Evolutionary conservation across 2,329 filamentous ascomycete species (phyloP), one percentile per base, ranked within the genome.

Genomic region (Sclerotinia sclerotiorum): DNA sequence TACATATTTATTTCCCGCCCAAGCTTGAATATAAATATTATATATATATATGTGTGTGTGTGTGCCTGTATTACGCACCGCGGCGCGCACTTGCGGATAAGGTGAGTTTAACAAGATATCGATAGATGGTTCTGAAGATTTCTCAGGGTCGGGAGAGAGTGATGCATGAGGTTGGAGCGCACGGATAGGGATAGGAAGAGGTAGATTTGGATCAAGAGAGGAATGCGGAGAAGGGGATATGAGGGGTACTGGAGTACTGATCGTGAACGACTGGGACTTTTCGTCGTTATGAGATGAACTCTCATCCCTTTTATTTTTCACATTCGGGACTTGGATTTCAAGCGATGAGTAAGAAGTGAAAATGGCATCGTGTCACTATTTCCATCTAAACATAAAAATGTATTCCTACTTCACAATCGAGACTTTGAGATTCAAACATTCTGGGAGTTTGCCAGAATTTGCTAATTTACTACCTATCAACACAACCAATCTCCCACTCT

Each of bases 21-120:
- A 46, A 32, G 13, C 44, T 15, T 7, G 29, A 10, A 21, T 10
- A 3, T 10, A 88, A 32, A 89, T 75, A 58, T 39, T 88, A 84
- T 72, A 89, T 84, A 76, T 90, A n/a, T n/a, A n/a, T n/a, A n/a
- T n/a, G n/a, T n/a, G n/a, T n/a, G n/a, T n/a, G n/a, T n/a, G n/a
- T n/a, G n/a, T n/a, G n/a, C n/a, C 88, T 72, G 85, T 86, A 76
- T 89, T 89, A 62, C 82, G 81, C 5, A 90, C 87, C 8, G 87
- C 87, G 49, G 88, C 87, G 62, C 74, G 72, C 64, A 77, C 71
- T 68, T 87, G 70, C 5, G 73, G 71, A 65, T 73, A 74, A 1
- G 70, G 70, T 5, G 72, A 74, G 27, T 74, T 65, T 1, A 54
- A 65, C 2, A 21, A 54, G 15, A 7, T 15, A 35, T 64, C 24